Conservation (phyloP, 2,329 filamentous ascomycete species). For the Curvularia hawaiiensis region DNA sequence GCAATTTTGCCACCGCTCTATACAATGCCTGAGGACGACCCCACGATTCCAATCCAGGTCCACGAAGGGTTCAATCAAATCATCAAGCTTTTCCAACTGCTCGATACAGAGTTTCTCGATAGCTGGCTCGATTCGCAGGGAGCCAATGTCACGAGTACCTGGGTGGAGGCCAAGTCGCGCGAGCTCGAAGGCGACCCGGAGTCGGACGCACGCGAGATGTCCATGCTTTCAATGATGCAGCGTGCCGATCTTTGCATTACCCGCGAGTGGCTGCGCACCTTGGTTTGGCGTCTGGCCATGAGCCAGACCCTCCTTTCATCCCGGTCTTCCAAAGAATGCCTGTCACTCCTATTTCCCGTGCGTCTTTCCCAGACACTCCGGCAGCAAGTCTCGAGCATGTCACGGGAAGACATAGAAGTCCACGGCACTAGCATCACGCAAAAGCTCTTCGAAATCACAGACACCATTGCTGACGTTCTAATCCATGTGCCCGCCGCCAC, state of each 20-base stretch:
- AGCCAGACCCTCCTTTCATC: constrained; percentile 54
- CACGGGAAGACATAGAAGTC: constrained; percentile 56
- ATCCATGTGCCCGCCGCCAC: constrained; percentile 57
- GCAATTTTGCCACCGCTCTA: constrained; percentile 49
- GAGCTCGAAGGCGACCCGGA: constrained; percentile 49
- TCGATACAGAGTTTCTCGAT: constrained; percentile 53
- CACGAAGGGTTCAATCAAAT: constrained; percentile 53
- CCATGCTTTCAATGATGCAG: constrained; percentile 50
- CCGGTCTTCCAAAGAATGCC: constrained; percentile 41
- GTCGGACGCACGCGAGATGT: constrained; percentile 46
- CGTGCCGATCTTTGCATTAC: constrained; percentile 58
- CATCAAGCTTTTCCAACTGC: constrained; percentile 52
- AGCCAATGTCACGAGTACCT: constrained; percentile 45
- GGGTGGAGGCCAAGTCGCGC: constrained; percentile 54
- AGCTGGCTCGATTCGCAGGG: constrained; percentile 51
- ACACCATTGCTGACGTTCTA: constrained; percentile 63
- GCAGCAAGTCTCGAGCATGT: constrained; percentile 50
- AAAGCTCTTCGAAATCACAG: constrained; percentile 65
- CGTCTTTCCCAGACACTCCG: constrained; percentile 52
- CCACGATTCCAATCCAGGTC: constrained; percentile 46
- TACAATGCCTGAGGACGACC: constrained; percentile 49
- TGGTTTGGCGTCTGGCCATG: constrained; percentile 58
- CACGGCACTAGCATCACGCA: constrained; percentile 63
- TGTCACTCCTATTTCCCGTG: constrained; percentile 54
- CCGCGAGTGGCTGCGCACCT: constrained; percentile 55